Conservation (phyloP, 768 basidiomycete genomes). For the Pholiota conissans region DNA sequence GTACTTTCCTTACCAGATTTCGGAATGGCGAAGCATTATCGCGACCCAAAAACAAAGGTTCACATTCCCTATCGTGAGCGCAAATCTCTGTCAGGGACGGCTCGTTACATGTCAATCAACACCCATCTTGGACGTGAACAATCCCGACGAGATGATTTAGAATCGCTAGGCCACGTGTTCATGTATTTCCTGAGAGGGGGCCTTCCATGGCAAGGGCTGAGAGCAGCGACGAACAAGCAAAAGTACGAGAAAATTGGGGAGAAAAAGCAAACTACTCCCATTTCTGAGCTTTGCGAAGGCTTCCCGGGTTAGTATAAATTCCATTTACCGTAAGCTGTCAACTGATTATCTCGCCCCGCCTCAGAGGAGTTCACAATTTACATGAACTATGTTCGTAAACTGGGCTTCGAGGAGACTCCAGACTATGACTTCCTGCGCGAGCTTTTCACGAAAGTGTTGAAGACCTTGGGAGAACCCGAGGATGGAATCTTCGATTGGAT, state of each 20-base stretch:
- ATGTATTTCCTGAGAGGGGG: constrained; percentile 99
- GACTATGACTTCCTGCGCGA: constrained; percentile 98
- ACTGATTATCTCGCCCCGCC: constrained; percentile 9
- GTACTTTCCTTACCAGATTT: constrained; percentile 59
- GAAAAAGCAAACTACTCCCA: constrained; percentile 94
- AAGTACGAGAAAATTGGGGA: constrained; percentile 99
- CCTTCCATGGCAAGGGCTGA: constrained; percentile 96
- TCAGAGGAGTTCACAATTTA: constrained; percentile 97
- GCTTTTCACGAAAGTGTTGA: constrained; percentile 89
- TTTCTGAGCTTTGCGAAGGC: constrained; percentile 92
- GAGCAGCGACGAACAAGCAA: constrained; percentile 98
- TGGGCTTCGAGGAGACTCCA: constrained; percentile 96
- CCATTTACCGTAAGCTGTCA: not conserved
- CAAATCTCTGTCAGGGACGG: constrained; percentile 94
- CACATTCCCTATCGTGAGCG: constrained; percentile 99
- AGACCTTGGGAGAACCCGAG: constrained; percentile 83
- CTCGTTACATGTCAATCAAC: constrained; percentile 99
- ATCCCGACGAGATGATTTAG: constrained; percentile 93
- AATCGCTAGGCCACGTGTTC: constrained; percentile 97
- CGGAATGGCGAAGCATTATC: constrained; percentile 99
- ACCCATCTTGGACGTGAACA: constrained; percentile 96
- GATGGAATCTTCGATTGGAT: constrained; percentile 98
- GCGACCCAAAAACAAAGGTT: constrained; percentile 95
- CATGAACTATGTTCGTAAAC: constrained; percentile 98
- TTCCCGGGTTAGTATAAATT: constrained; percentile 73